phyloP scores from a whole-genome alignment of 2,329 filamentous ascomycete genomes.

The Apiospora kogelbergensis region DNA sequence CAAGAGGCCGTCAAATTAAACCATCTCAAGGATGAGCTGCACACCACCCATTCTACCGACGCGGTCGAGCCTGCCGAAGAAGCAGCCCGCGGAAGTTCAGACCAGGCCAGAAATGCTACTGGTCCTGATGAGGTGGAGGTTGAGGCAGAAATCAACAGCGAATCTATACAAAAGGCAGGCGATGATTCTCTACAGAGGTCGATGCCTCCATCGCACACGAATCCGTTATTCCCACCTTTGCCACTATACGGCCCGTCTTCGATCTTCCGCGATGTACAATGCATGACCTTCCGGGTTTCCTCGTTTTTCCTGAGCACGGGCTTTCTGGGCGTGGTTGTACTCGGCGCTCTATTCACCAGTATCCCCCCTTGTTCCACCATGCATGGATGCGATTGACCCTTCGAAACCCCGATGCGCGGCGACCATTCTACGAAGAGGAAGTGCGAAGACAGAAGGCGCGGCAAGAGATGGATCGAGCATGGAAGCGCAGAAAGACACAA shows the following conservation, averaged over 20 bases:
- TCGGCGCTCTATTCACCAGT: constrained; percentile 70
- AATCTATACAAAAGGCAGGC: constrained; percentile 41
- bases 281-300: constrained; percentile 60
- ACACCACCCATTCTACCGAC: constrained; percentile 26
- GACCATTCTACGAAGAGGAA: constrained; percentile 77
- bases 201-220: constrained; percentile 67
- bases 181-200: constrained; percentile 46
- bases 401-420: constrained; percentile 55
- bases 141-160: constrained; percentile 29
- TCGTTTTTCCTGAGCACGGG: constrained; percentile 76
- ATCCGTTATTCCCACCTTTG: constrained; percentile 81
- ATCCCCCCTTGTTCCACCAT: constrained; percentile 53
- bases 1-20: constrained; percentile 73
- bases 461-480: constrained; percentile 58
- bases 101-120: neutral
- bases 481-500: constrained; percentile 49
- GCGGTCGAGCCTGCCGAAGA: constrained; percentile 29
- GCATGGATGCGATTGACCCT: constrained; percentile 56
- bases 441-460: constrained; percentile 55
- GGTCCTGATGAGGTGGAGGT: constrained; percentile 12
- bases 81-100: constrained; percentile 25
- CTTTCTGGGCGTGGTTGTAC: constrained; percentile 75
- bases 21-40: constrained; percentile 51
- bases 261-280: constrained; percentile 63
- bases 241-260: constrained; percentile 80